phyloP scores from a whole-genome alignment of 2,329 filamentous ascomycete genomes.

The Blastomyces emzantsi region DNA sequence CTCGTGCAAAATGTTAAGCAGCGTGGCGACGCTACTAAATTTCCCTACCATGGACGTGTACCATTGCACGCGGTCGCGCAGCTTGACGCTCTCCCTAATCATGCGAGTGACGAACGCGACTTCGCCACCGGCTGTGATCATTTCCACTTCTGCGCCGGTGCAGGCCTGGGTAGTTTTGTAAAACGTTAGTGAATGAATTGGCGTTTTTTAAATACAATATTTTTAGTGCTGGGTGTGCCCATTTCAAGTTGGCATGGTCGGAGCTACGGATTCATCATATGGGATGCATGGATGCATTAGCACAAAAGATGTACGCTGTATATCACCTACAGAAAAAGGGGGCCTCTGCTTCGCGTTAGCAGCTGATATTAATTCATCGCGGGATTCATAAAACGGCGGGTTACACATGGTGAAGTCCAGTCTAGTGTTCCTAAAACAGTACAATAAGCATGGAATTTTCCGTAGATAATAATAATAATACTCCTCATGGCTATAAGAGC shows the following conservation, averaged over 20 bases:
- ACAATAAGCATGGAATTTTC: not conserved
- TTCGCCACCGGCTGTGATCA: slow-evolving; percentile 76
- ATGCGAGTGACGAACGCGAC: slow-evolving; percentile 63
- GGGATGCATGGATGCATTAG: not conserved
- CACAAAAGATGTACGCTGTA: not conserved
- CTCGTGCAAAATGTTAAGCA: slow-evolving; percentile 51
- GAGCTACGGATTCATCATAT: not conserved
- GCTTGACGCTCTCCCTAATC: slow-evolving; percentile 56
- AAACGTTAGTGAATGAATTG: not conserved
- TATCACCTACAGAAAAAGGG: slow-evolving; percentile 55
- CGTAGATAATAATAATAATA: too few relatives aligned
- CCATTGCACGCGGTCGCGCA: slow-evolving; percentile 63
- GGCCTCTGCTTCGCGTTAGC: slow-evolving; percentile 57
- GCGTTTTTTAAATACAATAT: not conserved
- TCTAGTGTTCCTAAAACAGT: slow-evolving; percentile 21
- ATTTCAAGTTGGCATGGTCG: not conserved
- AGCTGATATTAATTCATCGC: slow-evolving; percentile 56
- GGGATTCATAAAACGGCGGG: slow-evolving; percentile 82
- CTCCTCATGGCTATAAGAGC: too few relatives aligned
- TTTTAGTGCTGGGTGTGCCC: not conserved
- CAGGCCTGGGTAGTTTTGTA: slow-evolving; percentile 33
- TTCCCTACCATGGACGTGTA: slow-evolving; percentile 90
- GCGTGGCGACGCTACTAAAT: slow-evolving; percentile 55
- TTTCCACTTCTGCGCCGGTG: slow-evolving; percentile 72
- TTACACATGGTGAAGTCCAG: slow-evolving; percentile 90